phyloP scores from a whole-genome alignment of 106 monocot species.

The Dendrobium officinale region DNA sequence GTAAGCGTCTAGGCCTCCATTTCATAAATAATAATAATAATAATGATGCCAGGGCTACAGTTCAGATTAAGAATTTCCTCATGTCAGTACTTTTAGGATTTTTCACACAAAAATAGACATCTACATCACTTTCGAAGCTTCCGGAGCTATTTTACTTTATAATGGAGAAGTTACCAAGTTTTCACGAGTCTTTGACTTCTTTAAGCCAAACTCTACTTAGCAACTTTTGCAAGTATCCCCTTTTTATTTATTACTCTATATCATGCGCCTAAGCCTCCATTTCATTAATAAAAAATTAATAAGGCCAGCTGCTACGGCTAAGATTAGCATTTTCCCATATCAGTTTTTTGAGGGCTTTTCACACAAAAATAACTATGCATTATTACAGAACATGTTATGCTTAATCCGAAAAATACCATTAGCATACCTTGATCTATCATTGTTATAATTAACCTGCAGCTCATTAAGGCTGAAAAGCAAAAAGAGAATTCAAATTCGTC shows the following conservation, averaged over 20 bases:
- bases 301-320: background rate
- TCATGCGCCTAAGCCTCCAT: background rate
- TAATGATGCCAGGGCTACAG: no score
- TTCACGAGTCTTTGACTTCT: background rate
- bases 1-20: no score
- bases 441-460: conserved; percentile 96
- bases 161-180: background rate
- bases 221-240: background rate
- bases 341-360: background rate
- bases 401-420: background rate
- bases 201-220: background rate
- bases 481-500: background rate
- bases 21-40: no score
- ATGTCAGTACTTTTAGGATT: background rate
- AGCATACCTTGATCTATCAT: conserved; percentile 84
- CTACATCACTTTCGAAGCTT: background rate
- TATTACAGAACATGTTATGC: background rate
- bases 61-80: background rate
- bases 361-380: background rate
- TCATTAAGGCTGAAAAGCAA: conserved; percentile 67
- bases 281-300: background rate
- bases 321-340: background rate
- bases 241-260: background rate
- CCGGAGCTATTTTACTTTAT: background rate
- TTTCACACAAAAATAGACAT: background rate